Percentiles rank a stretch among this genome's conserved stretches.
These are phyloP conservation scores for Nasturtium officinale DNA, from an alignment of 345 rosid genomes.

Conservation along the genomic window DNA sequence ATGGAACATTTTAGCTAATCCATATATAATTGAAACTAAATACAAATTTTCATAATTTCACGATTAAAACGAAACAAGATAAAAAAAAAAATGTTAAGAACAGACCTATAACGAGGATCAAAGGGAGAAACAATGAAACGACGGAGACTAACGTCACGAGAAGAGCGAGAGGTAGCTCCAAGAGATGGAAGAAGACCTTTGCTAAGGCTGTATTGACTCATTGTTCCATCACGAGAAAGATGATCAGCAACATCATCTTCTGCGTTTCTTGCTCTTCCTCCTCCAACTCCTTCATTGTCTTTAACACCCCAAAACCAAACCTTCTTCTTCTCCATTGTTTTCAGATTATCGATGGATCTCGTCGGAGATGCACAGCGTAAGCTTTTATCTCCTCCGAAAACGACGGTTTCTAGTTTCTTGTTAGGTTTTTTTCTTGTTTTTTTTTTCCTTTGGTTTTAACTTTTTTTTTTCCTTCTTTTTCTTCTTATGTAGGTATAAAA, in stretches of 20 bases:
- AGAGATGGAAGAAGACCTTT: constrained; percentile 75
- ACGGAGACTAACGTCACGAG: constrained; percentile 48
- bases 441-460: background rate
- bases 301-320: constrained; percentile 41
- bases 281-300: background rate
- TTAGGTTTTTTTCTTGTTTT: background rate
- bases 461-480: background rate
- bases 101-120: constrained; percentile 66
- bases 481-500: background rate
- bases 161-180: constrained; percentile 53
- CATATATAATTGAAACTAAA: no score
- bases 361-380: background rate
- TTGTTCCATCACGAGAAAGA: constrained; percentile 51
- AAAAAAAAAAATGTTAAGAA: background rate
- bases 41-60: background rate
- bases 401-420: constrained; percentile 12
- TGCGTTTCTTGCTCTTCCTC: background rate
- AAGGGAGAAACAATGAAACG: constrained; percentile 67
- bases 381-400: constrained; percentile 4
- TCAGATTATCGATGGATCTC: background rate
- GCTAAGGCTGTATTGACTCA: constrained; percentile 62
- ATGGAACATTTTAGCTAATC: background rate
- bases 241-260: constrained; percentile 35
- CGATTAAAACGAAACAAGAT: background rate
- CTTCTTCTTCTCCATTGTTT: constrained; percentile 18